Percentiles rank a stretch among this genome's conserved stretches.
These are phyloP conservation scores for Opeltia flavorubescens DNA, from an alignment of 495 filamentous ascomycete genomes.

Conservation along the genomic window DNA sequence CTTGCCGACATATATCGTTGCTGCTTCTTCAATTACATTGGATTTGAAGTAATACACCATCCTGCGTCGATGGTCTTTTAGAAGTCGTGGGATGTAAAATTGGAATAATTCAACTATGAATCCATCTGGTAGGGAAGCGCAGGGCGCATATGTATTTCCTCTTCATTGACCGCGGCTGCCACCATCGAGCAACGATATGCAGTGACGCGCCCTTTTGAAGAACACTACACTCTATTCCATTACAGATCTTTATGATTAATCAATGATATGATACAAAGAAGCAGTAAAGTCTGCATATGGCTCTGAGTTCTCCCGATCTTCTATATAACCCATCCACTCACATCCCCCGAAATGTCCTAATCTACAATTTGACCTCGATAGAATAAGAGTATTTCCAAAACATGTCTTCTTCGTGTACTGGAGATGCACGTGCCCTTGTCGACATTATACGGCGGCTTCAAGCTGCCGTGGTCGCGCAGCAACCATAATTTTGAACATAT, in stretches of 20 bases:
- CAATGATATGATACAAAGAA: neutral
- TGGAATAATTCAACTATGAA: no score
- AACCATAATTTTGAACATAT: neutral
- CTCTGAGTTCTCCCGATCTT: neutral
- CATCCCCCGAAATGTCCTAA: no score
- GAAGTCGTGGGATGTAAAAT: neutral
- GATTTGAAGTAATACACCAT: slow-evolving; percentile 99
- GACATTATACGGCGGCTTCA: neutral
- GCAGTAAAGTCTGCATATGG: neutral
- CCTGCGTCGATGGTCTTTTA: neutral
- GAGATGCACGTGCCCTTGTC: neutral
- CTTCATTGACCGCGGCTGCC: no score
- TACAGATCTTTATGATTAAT: neutral
- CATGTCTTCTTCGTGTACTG: neutral
- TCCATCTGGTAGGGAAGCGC: no score
- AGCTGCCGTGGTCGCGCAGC: neutral
- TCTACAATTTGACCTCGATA: neutral
- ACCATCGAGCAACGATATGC: no score
- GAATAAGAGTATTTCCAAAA: neutral
- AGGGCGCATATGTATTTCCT: no score
- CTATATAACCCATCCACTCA: no score
- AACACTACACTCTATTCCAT: no score
- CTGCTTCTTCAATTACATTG: slow-evolving; percentile 56
- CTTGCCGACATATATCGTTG: slow-evolving; percentile 90
- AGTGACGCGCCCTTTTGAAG: no score